Evolutionary conservation across 345 rosid species (phyloP).

Genomic region (Hibiscus trionum): DNA sequence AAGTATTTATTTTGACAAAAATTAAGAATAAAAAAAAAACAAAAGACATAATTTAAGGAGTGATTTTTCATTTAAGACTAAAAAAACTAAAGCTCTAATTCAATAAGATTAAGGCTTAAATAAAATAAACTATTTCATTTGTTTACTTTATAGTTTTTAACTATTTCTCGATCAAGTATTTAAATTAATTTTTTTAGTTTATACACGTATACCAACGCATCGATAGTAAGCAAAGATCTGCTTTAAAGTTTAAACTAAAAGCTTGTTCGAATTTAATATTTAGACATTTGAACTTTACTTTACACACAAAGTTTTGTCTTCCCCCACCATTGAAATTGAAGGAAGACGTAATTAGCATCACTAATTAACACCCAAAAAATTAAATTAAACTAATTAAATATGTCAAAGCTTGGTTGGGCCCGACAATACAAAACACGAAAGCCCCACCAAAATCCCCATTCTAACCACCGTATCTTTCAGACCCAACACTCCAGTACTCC

Average conservation of each 20-base stretch:
- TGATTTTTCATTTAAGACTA: too few relatives aligned
- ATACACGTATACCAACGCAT: too few relatives aligned
- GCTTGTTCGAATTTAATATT: constrained; percentile 14
- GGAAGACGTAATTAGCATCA: constrained; percentile 10
- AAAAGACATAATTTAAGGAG: too few relatives aligned
- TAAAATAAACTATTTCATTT: too few relatives aligned
- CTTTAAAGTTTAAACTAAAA: background rate
- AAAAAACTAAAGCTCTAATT: too few relatives aligned
- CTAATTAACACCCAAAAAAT: constrained; percentile 7
- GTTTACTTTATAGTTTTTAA: too few relatives aligned
- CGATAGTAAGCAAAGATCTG: background rate
- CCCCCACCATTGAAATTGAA: background rate
- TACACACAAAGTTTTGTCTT: constrained; percentile 12
- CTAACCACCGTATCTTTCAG: constrained; percentile 34
- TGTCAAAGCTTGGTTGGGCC: constrained; percentile 24
- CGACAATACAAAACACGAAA: constrained; percentile 38
- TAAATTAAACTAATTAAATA: constrained; percentile 5
- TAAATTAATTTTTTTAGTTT: too few relatives aligned
- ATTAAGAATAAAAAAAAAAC: too few relatives aligned
- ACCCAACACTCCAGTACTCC: constrained; percentile 21
- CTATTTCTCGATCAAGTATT: too few relatives aligned
- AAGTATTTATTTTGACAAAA: too few relatives aligned
- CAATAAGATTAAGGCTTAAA: too few relatives aligned
- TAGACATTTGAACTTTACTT: constrained; percentile 15
- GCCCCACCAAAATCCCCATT: constrained; percentile 42